phyloP scores from a whole-genome alignment of 2,329 filamentous ascomycete genomes.

The Chrysoporthe deuterocubensis region DNA sequence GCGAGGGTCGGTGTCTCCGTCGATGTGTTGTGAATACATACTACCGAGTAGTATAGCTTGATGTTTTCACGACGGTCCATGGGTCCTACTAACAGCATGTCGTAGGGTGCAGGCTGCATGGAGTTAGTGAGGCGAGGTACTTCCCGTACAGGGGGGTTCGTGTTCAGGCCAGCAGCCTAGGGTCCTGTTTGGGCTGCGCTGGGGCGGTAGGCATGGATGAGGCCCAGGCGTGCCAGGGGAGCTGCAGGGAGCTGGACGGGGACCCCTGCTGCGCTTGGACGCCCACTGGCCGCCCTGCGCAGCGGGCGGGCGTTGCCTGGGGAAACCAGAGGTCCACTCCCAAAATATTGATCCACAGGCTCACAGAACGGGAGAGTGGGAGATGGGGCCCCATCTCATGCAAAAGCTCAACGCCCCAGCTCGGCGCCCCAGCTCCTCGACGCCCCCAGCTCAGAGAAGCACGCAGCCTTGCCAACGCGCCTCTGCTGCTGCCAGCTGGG shows the following conservation, averaged over 20 bases:
- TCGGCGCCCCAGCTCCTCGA: neutral
- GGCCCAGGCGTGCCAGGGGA: no score
- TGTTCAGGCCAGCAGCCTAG: neutral
- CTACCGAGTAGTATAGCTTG: neutral
- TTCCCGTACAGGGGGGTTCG: neutral
- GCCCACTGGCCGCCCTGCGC: neutral
- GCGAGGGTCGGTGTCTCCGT: constrained; percentile 10
- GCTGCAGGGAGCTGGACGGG: neutral
- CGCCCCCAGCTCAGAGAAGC: neutral
- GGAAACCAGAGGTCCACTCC: constrained; percentile 8
- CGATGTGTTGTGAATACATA: neutral
- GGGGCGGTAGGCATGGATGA: neutral
- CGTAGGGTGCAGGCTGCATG: neutral
- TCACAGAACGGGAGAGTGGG: neutral
- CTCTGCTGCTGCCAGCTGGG: neutral
- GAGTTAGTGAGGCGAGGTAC: neutral
- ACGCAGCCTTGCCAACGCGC: constrained; percentile 5
- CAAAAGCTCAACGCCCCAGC: constrained; percentile 8
- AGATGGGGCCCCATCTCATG: neutral
- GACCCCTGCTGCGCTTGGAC: neutral
- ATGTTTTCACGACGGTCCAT: neutral
- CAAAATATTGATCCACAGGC: constrained; percentile 15
- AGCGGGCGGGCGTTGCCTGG: constrained; percentile 5
- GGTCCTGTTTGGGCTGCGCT: neutral
- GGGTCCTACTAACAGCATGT: neutral